Evolutionary conservation across 2,329 filamentous ascomycete genomes (phyloP).

Genomic region (Colletotrichum musicola): DNA sequence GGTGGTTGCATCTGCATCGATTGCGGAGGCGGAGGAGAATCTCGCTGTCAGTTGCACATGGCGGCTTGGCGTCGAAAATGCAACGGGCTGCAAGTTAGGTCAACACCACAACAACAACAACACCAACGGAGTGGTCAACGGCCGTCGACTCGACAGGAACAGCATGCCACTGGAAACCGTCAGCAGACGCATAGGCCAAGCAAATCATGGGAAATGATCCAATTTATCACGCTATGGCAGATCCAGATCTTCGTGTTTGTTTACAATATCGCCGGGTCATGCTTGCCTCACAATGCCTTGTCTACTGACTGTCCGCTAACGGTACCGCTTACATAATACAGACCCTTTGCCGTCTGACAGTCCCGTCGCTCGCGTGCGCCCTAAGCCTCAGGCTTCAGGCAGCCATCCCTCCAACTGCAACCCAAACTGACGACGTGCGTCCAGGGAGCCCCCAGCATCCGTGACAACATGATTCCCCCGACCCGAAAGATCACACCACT

Average conservation of each 20-base stretch:
- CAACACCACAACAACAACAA: too few relatives aligned
- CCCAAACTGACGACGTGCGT: slow-evolving; percentile 3
- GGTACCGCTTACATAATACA: slow-evolving; percentile 3
- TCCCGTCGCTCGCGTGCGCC: slow-evolving; percentile 10
- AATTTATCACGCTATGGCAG: slow-evolving; percentile 34
- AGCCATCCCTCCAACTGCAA: background rate
- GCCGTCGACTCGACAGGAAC: background rate
- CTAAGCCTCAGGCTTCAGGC: slow-evolving; percentile 1
- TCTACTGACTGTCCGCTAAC: too few relatives aligned
- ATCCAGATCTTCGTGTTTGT: slow-evolving; percentile 24
- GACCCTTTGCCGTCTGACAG: slow-evolving; percentile 13
- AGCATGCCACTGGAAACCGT: slow-evolving; percentile 5
- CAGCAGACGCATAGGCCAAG: background rate
- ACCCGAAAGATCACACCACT: slow-evolving; percentile 37
- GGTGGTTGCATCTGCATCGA: slow-evolving; percentile 6
- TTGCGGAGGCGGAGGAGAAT: background rate
- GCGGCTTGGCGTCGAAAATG: too few relatives aligned
- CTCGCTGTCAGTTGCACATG: too few relatives aligned
- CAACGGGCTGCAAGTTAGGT: too few relatives aligned
- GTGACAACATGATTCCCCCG: slow-evolving; percentile 9
- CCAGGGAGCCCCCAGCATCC: background rate
- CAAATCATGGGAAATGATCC: slow-evolving; percentile 23
- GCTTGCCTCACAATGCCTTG: slow-evolving; percentile 14
- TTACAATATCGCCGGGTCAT: slow-evolving; percentile 32
- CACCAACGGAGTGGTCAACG: too few relatives aligned